phyloP scores from a whole-genome alignment of 306 rosid species.

The Canavalia gladiata region DNA sequence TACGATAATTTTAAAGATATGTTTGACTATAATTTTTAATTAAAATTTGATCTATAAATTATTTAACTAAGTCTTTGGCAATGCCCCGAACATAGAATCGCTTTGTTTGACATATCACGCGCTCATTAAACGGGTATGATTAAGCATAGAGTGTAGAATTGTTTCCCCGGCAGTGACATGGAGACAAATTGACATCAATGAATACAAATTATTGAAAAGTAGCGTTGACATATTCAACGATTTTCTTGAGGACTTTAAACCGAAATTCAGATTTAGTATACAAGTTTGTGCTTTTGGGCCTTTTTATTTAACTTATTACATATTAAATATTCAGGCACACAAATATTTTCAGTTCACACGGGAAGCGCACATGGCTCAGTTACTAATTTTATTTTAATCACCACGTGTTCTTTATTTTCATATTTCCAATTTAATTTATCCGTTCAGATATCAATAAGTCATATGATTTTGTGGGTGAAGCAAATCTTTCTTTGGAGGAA shows the following conservation, averaged over 20 bases:
- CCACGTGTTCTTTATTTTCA: slow-evolving; percentile 21
- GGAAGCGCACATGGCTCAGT: not conserved
- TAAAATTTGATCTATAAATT: no score
- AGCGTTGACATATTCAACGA: not conserved
- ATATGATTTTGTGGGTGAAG: no score
- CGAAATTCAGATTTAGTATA: not conserved
- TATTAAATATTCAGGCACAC: no score
- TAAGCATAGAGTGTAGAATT: not conserved
- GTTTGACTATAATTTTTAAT: no score
- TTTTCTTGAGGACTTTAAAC: not conserved
- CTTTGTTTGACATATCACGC: not conserved
- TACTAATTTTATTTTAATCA: not conserved
- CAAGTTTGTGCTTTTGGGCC: not conserved
- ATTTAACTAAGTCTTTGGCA: no score
- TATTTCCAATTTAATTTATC: not conserved
- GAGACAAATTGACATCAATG: slow-evolving; percentile 21
- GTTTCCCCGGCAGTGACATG: slow-evolving; percentile 18
- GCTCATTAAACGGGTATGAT: not conserved
- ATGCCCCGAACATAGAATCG: not conserved
- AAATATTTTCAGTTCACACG: no score
- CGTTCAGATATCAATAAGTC: no score
- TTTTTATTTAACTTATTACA: not conserved
- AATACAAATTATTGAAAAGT: slow-evolving; percentile 7
- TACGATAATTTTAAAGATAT: no score
- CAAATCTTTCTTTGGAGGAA: no score